A percentile compares a stretch with the other conserved stretches of the same genome.
Conservation (phyloP, 192 early-diverging fungal species). For the Backusella tarrabulga region DNA sequence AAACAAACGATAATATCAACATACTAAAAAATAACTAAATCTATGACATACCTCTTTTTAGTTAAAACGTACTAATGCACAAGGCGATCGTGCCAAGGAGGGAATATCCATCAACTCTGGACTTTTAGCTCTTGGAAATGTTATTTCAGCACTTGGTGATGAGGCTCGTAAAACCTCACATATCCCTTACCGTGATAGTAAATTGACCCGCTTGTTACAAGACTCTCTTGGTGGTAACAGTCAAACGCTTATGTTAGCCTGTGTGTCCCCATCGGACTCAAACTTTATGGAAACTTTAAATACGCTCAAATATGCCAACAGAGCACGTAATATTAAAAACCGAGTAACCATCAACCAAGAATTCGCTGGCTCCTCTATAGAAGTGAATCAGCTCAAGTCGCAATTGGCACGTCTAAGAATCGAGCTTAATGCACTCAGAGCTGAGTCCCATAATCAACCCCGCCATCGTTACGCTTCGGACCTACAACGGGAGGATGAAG, state of each 20-base stretch:
- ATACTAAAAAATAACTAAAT: background rate
- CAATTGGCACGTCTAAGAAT: conserved; percentile 52
- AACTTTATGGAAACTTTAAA: conserved; percentile 91
- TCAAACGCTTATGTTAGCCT: conserved; percentile 94
- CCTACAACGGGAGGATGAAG: conserved; percentile 46
- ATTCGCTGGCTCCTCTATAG: conserved; percentile 47
- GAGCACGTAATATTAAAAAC: conserved; percentile 96
- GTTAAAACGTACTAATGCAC: conserved; percentile 88
- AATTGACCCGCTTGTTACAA: conserved; percentile 95
- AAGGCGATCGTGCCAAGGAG: conserved; percentile 92
- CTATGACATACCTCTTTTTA: conserved; percentile 6
- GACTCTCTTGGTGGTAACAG: conserved; percentile 94
- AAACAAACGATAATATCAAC: background rate
- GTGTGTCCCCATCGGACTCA: conserved; percentile 82
- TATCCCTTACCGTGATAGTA: conserved; percentile 96
- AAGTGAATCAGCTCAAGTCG: conserved; percentile 53
- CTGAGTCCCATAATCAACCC: conserved; percentile 23
- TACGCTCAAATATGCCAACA: conserved; percentile 95
- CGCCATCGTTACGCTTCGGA: background rate
- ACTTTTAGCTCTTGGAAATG: conserved; percentile 93
- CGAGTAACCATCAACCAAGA: conserved; percentile 61
- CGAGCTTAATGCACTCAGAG: conserved; percentile 45
- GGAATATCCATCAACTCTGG: conserved; percentile 97
- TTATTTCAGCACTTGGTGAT: conserved; percentile 94
- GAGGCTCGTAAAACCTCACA: conserved; percentile 61